Conservation (phyloP, 305 asterid species). For the Fraxinus velutina region DNA sequence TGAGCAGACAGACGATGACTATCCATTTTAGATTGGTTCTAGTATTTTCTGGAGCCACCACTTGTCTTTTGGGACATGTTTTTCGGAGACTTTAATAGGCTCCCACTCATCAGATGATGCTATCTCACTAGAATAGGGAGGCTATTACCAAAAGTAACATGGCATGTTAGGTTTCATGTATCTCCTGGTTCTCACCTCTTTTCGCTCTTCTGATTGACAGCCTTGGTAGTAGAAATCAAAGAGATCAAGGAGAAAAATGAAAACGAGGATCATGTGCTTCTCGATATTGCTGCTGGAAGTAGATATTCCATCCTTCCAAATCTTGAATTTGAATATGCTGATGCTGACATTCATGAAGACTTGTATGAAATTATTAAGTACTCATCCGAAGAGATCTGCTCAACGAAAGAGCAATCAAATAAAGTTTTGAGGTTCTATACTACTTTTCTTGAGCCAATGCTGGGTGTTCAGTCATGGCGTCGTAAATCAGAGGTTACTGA, state of each 20-base stretch:
- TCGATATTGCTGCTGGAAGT: slow-evolving; percentile 81
- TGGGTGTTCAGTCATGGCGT: slow-evolving; percentile 61
- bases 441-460: slow-evolving; percentile 75
- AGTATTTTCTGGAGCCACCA: not conserved
- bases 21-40: not conserved
- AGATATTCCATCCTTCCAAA: slow-evolving; percentile 63
- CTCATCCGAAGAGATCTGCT: slow-evolving; percentile 92
- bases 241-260: slow-evolving; percentile 79
- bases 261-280: slow-evolving; percentile 76
- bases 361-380: slow-evolving; percentile 73
- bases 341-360: slow-evolving; percentile 79
- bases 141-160: not conserved
- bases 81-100: not conserved
- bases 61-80: not conserved
- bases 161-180: not conserved
- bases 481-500: slow-evolving; percentile 46
- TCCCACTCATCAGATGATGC: not conserved
- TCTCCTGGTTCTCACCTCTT: slow-evolving; percentile 27
- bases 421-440: slow-evolving; percentile 86
- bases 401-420: slow-evolving; percentile 79
- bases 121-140: not conserved
- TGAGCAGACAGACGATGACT: not conserved
- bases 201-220: slow-evolving; percentile 46
- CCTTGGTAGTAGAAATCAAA: slow-evolving; percentile 81
- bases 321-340: slow-evolving; percentile 74